Base-by-base conservation (phyloP, 108 stramenopile genomes). In the Pseudonitzschia delicatissima region DNA sequence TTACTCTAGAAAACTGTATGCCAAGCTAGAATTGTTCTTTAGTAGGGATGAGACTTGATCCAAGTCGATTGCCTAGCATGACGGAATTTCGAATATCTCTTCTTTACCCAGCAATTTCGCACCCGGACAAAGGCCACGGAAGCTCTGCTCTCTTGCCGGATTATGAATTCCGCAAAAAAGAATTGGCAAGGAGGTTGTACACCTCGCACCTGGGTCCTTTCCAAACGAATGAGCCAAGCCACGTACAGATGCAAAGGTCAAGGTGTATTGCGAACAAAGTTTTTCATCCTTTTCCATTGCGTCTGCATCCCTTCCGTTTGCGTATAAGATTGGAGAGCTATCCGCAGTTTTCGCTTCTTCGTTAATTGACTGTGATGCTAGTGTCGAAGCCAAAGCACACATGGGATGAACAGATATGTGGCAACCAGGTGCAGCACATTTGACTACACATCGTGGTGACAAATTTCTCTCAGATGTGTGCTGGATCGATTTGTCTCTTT, bases 81-180 rank as follows among this genome's bases (percentile, higher is more conserved):
- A 37, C 21, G 60, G 60, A 26, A 61, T 40, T 23, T 37, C 40
- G 0, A 61, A 42, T 4, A n/a, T 26, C 26, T 61, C 40, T 25
- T 68, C 34, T 20, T 13, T 36, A n/a, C 63, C 45, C 37, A 70
- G 35, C 33, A 42, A 34, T 45, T 42, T 45, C 9, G 73, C 85
- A 33, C 81, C 81, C 59, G 90, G 87, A 66, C 68, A 74, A 37
- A 80, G 66, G 25, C 90, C 90, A 51, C 68, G 76, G 15, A 67
- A 82, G 33, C 64, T 61, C 40, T 37, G 31, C 23, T 80, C 73
- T 62, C 90, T 59, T 40, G 60, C 45, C 20, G 83, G 85, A 73
- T 88, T 87, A 55, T 91, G 90, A 48, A 87, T 51, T 21, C 87
- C 87, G 60, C 90, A 91, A 69, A 87, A 91, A 9, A 72, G 77